phyloP scores from a whole-genome alignment of 306 rosid genomes.

The Lotus japonicus region DNA sequence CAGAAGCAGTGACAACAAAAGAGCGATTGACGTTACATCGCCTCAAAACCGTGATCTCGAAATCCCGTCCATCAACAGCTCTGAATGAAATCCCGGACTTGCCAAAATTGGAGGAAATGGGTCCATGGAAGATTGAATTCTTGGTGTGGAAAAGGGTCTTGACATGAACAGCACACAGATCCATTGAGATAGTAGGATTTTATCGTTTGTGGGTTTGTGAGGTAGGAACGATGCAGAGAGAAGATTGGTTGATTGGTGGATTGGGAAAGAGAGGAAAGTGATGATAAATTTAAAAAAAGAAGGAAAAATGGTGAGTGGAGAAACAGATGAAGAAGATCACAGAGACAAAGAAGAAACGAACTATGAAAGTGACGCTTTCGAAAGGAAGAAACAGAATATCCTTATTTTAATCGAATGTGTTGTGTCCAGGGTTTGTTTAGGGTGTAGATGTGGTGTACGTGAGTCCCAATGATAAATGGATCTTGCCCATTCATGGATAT shows the following conservation, averaged over 20 bases:
- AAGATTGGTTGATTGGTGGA: too few relatives aligned
- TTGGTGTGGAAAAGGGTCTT: constrained; percentile 42
- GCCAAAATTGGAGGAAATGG: constrained; percentile 34
- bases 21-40: too few relatives aligned
- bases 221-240: too few relatives aligned
- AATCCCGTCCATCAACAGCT: constrained; percentile 25
- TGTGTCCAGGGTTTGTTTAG: neutral
- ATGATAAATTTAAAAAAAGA: neutral
- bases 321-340: constrained; percentile 14
- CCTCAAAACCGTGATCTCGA: constrained; percentile 44
- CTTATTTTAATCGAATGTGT: constrained; percentile 17
- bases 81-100: constrained; percentile 33
- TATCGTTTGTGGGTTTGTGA: neutral
- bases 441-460: neutral
- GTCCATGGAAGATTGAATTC: constrained; percentile 38
- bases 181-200: constrained; percentile 40
- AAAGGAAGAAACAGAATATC: constrained; percentile 10
- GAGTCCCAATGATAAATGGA: too few relatives aligned
- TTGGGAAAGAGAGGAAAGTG: neutral
- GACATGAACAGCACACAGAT: constrained; percentile 55
- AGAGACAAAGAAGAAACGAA: constrained; percentile 4
- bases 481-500: too few relatives aligned
- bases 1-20: constrained; percentile 42
- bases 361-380: constrained; percentile 19
- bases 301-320: neutral